phyloP scores from a whole-genome alignment of 2,329 filamentous ascomycete genomes.

The Daldinia eschscholtzii region DNA sequence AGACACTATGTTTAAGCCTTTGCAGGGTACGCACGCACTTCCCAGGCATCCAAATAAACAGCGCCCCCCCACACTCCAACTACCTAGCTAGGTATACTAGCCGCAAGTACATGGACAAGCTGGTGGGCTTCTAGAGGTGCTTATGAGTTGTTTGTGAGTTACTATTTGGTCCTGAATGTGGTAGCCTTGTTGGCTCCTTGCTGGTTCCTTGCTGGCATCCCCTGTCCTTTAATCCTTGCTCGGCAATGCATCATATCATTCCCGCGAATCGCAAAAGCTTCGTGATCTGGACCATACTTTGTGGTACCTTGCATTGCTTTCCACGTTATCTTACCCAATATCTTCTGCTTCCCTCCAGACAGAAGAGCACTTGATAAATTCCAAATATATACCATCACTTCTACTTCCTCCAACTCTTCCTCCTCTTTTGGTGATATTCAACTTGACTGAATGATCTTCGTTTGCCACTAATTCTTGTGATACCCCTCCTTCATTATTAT shows the following conservation, averaged over 20 bases:
- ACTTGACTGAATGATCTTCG: constrained; percentile 7
- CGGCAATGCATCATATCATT: constrained; percentile 16
- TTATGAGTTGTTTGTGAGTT: neutral
- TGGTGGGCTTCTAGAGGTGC: constrained; percentile 8
- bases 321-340: neutral
- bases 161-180: neutral
- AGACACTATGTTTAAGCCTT: constrained; percentile 1
- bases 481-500: constrained; percentile 38
- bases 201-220: constrained; percentile 10
- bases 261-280: constrained; percentile 24
- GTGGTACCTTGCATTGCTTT: constrained; percentile 17
- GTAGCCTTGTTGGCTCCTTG: constrained; percentile 5
- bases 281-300: constrained; percentile 8
- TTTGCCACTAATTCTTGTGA: constrained; percentile 30
- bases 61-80: constrained; percentile 2
- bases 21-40: neutral
- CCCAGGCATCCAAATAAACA: constrained; percentile 5
- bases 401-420: neutral
- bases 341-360: neutral
- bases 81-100: neutral
- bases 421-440: constrained; percentile 27
- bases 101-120: neutral
- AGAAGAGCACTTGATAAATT: constrained; percentile 5
- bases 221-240: constrained; percentile 10
- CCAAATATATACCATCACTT: neutral